These are phyloP conservation scores for Lipomyces kockii DNA, from an alignment of 805 yeast species.

Conservation along the genomic window DNA sequence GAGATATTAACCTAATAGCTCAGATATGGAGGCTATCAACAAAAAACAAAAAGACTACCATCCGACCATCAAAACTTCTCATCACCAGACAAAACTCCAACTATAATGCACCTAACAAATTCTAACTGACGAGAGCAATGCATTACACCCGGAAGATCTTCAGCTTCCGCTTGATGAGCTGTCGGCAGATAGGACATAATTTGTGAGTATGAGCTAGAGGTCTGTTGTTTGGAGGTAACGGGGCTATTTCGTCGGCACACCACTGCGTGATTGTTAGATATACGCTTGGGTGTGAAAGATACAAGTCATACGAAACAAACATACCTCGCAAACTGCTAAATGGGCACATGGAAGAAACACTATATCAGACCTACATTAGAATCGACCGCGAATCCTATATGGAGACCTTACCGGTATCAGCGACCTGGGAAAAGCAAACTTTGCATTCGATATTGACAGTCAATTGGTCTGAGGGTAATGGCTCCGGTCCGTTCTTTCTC, in stretches of 20 bases:
- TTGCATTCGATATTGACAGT: slow-evolving; percentile 26
- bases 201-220: slow-evolving; percentile 25
- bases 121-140: not conserved
- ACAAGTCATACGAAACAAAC: not conserved
- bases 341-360: slow-evolving; percentile 33
- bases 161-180: slow-evolving; percentile 21
- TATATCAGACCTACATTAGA: not conserved
- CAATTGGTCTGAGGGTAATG: slow-evolving; percentile 25
- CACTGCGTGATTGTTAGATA: slow-evolving; percentile 8
- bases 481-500: slow-evolving; percentile 16
- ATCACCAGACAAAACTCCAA: not conserved
- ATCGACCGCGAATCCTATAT: not conserved
- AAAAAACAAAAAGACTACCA: too few relatives aligned
- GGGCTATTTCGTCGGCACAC: slow-evolving; percentile 32
- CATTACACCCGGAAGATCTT: slow-evolving; percentile 20
- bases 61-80: not conserved
- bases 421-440: slow-evolving; percentile 29
- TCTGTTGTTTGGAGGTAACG: slow-evolving; percentile 18
- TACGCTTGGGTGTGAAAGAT: not conserved
- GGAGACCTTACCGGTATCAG: slow-evolving; percentile 20
- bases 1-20: not conserved
- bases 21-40: not conserved
- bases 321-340: slow-evolving; percentile 29
- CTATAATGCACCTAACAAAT: not conserved
- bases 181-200: slow-evolving; percentile 29